Conservation (phyloP, 1,284 basidiomycete species). For the Cryptococcus neoformans region DNA sequence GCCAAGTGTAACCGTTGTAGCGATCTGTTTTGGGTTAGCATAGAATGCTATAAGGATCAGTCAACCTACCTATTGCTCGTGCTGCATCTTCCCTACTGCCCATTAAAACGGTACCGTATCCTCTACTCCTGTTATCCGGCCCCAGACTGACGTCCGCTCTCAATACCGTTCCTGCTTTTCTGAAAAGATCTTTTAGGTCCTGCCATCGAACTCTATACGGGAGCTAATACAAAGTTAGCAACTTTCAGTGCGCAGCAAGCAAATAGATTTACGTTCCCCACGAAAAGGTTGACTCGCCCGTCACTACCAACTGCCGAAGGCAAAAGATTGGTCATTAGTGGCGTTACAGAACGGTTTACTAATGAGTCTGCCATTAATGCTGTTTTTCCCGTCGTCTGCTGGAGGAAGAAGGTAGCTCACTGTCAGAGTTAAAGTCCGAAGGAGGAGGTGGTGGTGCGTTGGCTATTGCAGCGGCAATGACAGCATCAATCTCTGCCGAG, state of each 20-base stretch:
- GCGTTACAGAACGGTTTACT: slow-evolving; percentile 36
- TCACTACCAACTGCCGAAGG: slow-evolving; percentile 54
- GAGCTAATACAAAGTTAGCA: slow-evolving; percentile 55
- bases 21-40: slow-evolving; percentile 40
- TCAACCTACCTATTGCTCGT: slow-evolving; percentile 61
- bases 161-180: slow-evolving; percentile 89
- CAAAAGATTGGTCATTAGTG: slow-evolving; percentile 48
- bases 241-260: slow-evolving; percentile 1
- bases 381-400: background rate
- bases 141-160: slow-evolving; percentile 91
- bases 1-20: slow-evolving; percentile 90
- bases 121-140: slow-evolving; percentile 85
- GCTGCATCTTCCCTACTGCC: slow-evolving; percentile 89
- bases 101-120: slow-evolving; percentile 89
- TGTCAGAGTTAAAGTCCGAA: slow-evolving; percentile 20
- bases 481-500: slow-evolving; percentile 46
- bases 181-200: slow-evolving; percentile 96
- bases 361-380: background rate
- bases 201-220: slow-evolving; percentile 94
- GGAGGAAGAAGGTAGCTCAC: slow-evolving; percentile 13
- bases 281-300: slow-evolving; percentile 84
- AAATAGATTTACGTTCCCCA: slow-evolving; percentile 68
- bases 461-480: slow-evolving; percentile 46
- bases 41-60: background rate
- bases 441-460: slow-evolving; percentile 42